Conservation (phyloP, 108 stramenopile genomes). For the Asterionellopsis glacialis region DNA sequence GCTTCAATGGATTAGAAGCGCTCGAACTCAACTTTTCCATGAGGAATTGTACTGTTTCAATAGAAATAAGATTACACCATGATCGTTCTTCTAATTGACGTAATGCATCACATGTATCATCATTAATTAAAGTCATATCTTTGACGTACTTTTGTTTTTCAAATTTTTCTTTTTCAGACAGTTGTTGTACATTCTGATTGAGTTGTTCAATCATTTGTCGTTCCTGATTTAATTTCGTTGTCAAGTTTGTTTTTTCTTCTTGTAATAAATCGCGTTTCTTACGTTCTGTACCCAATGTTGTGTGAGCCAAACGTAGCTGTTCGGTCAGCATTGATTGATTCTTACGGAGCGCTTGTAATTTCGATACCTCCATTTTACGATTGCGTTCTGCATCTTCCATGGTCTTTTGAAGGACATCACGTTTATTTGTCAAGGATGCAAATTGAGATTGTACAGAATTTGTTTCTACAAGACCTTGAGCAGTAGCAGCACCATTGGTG, state of each 20-base stretch:
- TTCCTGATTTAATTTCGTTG: neutral
- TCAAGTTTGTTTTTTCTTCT: neutral
- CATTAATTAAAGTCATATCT: neutral
- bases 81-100: neutral
- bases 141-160: neutral
- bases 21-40: too few species aligned
- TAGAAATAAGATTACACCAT: neutral
- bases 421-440: neutral
- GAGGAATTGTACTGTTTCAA: neutral
- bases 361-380: neutral
- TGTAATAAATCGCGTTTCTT: neutral
- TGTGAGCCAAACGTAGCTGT: neutral
- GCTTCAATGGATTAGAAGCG: too few species aligned
- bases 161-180: neutral
- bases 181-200: neutral
- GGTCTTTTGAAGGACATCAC: neutral
- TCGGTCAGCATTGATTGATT: neutral
- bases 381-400: neutral
- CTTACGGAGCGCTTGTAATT: neutral
- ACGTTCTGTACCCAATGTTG: neutral
- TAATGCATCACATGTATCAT: neutral
- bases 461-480: neutral
- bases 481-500: neutral
- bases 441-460: neutral
- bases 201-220: neutral